Conservation (phyloP, 2,329 filamentous ascomycete genomes). For the Lasiodiplodia hormozganensis region DNA sequence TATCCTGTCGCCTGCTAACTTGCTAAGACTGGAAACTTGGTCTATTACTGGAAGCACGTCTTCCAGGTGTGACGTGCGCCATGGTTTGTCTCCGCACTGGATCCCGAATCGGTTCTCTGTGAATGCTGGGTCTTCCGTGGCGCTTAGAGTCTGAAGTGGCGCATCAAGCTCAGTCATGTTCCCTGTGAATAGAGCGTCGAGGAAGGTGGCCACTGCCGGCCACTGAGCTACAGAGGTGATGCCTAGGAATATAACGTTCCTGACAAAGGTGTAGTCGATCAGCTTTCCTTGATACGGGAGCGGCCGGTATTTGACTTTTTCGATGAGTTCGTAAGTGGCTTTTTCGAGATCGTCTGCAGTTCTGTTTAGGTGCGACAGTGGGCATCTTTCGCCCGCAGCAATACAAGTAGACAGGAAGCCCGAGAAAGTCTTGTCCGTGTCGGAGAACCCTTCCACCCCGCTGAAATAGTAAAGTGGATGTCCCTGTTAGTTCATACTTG, state of each 20-base stretch:
- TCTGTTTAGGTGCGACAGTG: neutral
- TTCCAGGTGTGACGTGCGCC: neutral
- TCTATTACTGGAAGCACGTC: neutral
- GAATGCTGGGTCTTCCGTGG: neutral
- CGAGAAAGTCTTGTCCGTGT: constrained; percentile 1
- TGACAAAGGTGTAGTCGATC: constrained; percentile 6
- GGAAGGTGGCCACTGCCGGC: neutral
- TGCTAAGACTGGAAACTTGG: neutral
- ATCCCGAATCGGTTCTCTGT: neutral
- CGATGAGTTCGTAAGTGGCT: constrained; percentile 1
- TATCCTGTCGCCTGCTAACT: constrained; percentile 34
- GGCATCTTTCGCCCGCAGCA: neutral
- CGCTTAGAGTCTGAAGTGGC: neutral
- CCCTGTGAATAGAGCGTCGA: neutral
- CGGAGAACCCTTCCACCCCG: neutral
- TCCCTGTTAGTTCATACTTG: neutral
- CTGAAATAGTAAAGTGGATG: neutral
- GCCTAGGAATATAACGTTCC: neutral
- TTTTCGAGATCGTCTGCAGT: neutral
- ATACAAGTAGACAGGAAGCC: constrained; percentile 7
- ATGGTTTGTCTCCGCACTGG: constrained; percentile 12
- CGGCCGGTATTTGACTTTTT: constrained; percentile 6
- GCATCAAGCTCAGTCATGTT: constrained; percentile 7
- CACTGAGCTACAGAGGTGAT: neutral
- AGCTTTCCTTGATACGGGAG: neutral